phyloP scores from a whole-genome alignment of 2,329 filamentous ascomycete species.

The Calonectria pteridis region DNA sequence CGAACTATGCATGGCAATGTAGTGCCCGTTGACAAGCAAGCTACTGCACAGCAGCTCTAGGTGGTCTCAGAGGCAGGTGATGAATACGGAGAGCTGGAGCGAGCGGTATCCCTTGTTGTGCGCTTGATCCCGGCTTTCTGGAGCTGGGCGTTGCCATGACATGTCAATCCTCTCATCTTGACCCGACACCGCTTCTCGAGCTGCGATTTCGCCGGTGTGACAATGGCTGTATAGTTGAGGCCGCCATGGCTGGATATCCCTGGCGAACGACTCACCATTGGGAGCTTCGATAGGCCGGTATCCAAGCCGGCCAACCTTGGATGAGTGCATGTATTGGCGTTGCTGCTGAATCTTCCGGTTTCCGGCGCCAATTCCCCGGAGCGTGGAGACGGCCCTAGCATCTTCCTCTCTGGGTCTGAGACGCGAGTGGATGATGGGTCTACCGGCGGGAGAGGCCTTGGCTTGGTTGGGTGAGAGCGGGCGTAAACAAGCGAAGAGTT shows the following conservation, averaged over 20 bases:
- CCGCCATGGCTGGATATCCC: not conserved
- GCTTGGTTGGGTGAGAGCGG: slow-evolving; percentile 34
- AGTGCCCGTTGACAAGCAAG: slow-evolving; percentile 21
- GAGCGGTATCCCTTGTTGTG: slow-evolving; percentile 26
- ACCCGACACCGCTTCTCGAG: not conserved
- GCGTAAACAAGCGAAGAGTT: slow-evolving; percentile 40
- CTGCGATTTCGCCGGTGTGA: not conserved
- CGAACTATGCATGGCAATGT: not conserved
- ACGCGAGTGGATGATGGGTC: slow-evolving; percentile 39
- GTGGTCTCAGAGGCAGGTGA: slow-evolving; percentile 19
- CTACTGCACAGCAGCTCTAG: slow-evolving; percentile 28
- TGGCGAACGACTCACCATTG: not conserved
- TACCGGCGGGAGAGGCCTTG: slow-evolving; percentile 21
- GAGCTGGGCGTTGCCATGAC: slow-evolving; percentile 24
- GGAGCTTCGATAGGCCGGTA: not conserved
- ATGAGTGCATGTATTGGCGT: not conserved
- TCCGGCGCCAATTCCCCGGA: not conserved
- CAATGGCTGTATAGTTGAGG: not conserved
- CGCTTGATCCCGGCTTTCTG: slow-evolving; percentile 34
- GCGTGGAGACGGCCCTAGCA: slow-evolving; percentile 17
- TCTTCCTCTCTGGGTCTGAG: slow-evolving; percentile 36
- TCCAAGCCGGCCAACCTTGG: not conserved
- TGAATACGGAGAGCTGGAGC: not conserved
- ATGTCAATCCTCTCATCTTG: slow-evolving; percentile 13
- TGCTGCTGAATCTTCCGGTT: not conserved